Conservation (phyloP, 306 rosid genomes). For the Senna tora region DNA sequence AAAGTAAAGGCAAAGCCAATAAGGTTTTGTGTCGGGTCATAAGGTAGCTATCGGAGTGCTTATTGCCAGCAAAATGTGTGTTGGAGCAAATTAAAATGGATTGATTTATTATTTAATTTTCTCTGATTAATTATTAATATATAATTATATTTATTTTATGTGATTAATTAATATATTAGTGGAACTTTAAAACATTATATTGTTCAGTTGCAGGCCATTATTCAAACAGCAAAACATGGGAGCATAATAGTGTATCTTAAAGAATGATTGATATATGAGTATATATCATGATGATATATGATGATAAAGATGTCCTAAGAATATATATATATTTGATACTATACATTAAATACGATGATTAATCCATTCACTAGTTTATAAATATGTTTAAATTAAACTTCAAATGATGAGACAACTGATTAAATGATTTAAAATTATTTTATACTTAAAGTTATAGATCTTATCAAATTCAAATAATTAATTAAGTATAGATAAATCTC, state of each 20-base stretch:
- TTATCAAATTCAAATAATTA: too few species aligned
- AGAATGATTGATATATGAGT: neutral
- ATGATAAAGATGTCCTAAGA: neutral
- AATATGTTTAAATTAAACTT: too few species aligned
- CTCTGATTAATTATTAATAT: too few species aligned
- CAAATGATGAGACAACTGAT: too few species aligned
- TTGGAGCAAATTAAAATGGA: conserved; percentile 28
- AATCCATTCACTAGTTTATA: too few species aligned
- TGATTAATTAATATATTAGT: too few species aligned
- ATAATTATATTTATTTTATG: too few species aligned
- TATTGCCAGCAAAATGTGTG: conserved; percentile 32
- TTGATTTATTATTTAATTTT: too few species aligned
- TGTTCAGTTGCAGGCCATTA: conserved; percentile 38
- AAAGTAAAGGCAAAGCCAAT: conserved; percentile 32
- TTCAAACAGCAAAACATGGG: conserved; percentile 43
- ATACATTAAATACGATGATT: too few species aligned
- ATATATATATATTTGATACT: conserved; percentile 40
- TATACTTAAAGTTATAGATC: too few species aligned
- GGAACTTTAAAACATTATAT: neutral
- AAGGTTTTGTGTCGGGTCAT: conserved; percentile 48
- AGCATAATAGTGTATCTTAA: neutral
- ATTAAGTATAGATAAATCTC: too few species aligned
- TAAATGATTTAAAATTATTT: too few species aligned
- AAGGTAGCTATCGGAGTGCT: conserved; percentile 30
- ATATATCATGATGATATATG: conserved; percentile 26